Evolutionary conservation across 257 asterid species (phyloP), one percentile per base, ranked within the genome.

Genomic region (Nicotiana knightiana): DNA sequence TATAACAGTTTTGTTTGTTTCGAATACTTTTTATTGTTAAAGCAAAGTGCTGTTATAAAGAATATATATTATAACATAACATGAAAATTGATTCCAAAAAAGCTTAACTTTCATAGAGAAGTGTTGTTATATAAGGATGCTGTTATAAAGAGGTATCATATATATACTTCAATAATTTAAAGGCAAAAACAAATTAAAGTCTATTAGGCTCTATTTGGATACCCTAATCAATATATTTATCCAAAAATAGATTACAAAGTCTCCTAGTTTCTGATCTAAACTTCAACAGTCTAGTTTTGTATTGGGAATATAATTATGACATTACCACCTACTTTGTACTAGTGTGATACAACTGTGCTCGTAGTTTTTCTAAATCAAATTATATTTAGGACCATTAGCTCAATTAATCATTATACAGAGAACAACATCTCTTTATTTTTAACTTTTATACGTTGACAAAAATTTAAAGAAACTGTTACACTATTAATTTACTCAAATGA

Each of bases 151-250:
- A 28, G 30, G 30, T 28, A 28, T 1, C 30, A 1, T 28, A 16
- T 57, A 16, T 57, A 81, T 54, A 2, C 33, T 30, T 15, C 68
- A 62, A 71, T 80, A 84, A 84, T 80, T 55, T 76, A 78, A 21
- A 18, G 24, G 28, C 18, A 4, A 77, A 48, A 9, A 62, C 51
- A 9, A 21, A 21, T 21, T 21, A 21, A 64, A 68, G 61, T 18
- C 64, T 32, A 58, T 67, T 28, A 28, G 35, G 7, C 43, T 26
- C 62, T 24, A 51, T 43, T 12, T 46, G 12, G 37, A 71, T 46
- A 21, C 21, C 43, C 5, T 6, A 7, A 39, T 39, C 1, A 39
- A 39, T 43, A 43, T 43, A 43, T 26, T 46, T 1, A 15, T 51
- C 75, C 46, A 73, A 26, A 46, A 3, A 12, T 51, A 26, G 39